Base-by-base conservation (phyloP, 2,329 filamentous ascomycete species). In the Catunica adiposa region DNA sequence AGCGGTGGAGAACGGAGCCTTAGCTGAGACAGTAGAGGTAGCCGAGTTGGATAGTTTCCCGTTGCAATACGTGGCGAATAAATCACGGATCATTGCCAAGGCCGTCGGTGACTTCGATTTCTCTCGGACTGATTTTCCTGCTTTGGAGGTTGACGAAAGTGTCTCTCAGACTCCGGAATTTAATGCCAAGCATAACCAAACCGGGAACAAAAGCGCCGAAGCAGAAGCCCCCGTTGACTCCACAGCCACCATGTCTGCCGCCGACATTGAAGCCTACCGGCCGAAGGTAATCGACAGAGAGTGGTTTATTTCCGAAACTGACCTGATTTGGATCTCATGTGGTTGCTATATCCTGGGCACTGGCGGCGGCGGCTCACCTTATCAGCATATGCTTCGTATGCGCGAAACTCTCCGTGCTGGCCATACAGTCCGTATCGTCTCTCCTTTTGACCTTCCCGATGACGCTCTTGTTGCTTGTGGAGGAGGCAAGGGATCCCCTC, bases 301-400 rank as follows among this genome's bases (percentile, higher is more conserved):
- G 15, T 82, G 79, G 79, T 72, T 73, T 56, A 64, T 82, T 40
- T 76, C 69, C 9, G 77, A 81, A 61, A 75, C 73, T 0, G 79
- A 82, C 62, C 66, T 82, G 3, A 64, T 68, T 29, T 82, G 74
- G 68, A 75, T 82, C 34, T 66, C 75, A 0, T 75, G 70, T 6
- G 79, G 79, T 1, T 79, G 77, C 62, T 80, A 80, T 59, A 76
- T 83, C 53, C 69, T 83, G 0, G 79, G 77, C 1, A 79, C 77
- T 0, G 79, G 78, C 20, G 78, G 79, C 4, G 78, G 79, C 20
- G 78, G 78, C 1, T 73, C 70, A 2, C 75, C 77, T 1, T 78
- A 77, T 59, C 64, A 74, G 1, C 66, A 69, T 29, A 73, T 75
- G 66, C 67, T 80, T 15, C 72, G 72, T 5, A 67, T 80, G 7